A percentile compares a stretch with the other conserved stretches of the same genome.
These are phyloP conservation scores for Boletus vinaceobasis DNA, from an alignment of 768 basidiomycete genomes.

Conservation along the genomic window DNA sequence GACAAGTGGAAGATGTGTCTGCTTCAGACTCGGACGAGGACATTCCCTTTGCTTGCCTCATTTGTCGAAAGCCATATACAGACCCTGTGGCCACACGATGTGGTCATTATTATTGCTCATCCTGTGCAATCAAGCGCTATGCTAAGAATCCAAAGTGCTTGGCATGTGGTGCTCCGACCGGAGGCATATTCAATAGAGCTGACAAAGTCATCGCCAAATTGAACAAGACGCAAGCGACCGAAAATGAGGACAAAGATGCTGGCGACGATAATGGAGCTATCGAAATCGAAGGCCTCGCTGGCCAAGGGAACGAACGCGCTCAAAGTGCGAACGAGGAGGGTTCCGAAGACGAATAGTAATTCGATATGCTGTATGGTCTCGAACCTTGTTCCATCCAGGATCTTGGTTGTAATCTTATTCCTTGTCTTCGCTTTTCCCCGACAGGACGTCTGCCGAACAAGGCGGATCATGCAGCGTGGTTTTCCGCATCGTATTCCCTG, in stretches of 20 bases:
- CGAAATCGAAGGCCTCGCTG: constrained; percentile 59
- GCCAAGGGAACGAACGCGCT: constrained; percentile 26
- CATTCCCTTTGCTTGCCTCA: constrained; percentile 96
- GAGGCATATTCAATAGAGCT: constrained; percentile 94
- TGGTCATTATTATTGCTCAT: constrained; percentile 93
- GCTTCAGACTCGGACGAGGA: constrained; percentile 79
- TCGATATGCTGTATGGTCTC: constrained; percentile 22
- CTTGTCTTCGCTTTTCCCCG: constrained; percentile 14
- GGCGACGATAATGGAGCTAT: constrained; percentile 40
- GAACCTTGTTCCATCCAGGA: constrained; percentile 33
- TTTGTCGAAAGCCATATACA: constrained; percentile 92
- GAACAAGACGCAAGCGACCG: constrained; percentile 65
- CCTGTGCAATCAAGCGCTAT: constrained; percentile 93
- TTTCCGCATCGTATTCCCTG: constrained; percentile 5
- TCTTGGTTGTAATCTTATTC: constrained; percentile 24
- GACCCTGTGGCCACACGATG: constrained; percentile 96
- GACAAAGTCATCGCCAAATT: constrained; percentile 90
- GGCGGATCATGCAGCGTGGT: constrained; percentile 14
- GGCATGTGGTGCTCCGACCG: constrained; percentile 90
- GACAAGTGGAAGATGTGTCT: constrained; percentile 51
- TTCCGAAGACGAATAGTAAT: constrained; percentile 32
- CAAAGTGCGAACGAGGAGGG: constrained; percentile 25
- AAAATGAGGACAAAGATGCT: constrained; percentile 43
- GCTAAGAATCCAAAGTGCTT: constrained; percentile 93
- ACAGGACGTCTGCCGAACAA: constrained; percentile 18